Conservation (phyloP, 176 grass and related monocot genomes). For the Triticum urartu region DNA sequence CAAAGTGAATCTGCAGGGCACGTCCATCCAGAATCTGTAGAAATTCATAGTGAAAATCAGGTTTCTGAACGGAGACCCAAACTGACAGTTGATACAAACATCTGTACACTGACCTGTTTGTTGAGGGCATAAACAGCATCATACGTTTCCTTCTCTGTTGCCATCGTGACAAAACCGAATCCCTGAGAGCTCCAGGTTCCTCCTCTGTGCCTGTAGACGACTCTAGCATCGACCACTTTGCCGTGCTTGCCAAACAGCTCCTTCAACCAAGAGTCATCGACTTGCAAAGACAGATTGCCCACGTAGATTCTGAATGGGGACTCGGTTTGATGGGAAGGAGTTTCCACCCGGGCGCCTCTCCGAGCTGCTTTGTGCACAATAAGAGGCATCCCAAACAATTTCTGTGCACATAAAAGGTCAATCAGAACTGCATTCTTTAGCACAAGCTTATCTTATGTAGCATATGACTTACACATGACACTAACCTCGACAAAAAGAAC, state of each 20-base stretch:
- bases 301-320: slow-evolving; percentile 55
- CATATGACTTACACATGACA: not conserved
- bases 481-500: too few relatives aligned
- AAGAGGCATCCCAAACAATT: slow-evolving; percentile 58
- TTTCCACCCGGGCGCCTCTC: slow-evolving; percentile 34
- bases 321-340: not conserved
- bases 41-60: too few relatives aligned
- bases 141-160: slow-evolving; percentile 55
- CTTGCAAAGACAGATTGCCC: slow-evolving; percentile 79
- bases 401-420: slow-evolving; percentile 37
- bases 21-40: too few relatives aligned
- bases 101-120: slow-evolving; percentile 43
- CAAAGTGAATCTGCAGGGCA: too few relatives aligned
- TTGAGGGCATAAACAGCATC: slow-evolving; percentile 85
- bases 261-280: slow-evolving; percentile 63
- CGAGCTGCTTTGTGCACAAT: slow-evolving; percentile 37
- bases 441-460: not conserved
- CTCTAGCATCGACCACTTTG: slow-evolving; percentile 69
- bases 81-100: too few relatives aligned
- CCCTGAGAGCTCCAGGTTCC: slow-evolving; percentile 65
- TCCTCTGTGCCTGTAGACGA: slow-evolving; percentile 62
- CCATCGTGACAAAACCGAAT: slow-evolving; percentile 84
- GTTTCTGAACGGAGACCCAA: too few relatives aligned
- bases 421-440: not conserved
- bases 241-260: slow-evolving; percentile 78